These are phyloP conservation scores for Globisporangium viniferum DNA, from an alignment of 352 stramenopile genomes.

Conservation along the genomic window DNA sequence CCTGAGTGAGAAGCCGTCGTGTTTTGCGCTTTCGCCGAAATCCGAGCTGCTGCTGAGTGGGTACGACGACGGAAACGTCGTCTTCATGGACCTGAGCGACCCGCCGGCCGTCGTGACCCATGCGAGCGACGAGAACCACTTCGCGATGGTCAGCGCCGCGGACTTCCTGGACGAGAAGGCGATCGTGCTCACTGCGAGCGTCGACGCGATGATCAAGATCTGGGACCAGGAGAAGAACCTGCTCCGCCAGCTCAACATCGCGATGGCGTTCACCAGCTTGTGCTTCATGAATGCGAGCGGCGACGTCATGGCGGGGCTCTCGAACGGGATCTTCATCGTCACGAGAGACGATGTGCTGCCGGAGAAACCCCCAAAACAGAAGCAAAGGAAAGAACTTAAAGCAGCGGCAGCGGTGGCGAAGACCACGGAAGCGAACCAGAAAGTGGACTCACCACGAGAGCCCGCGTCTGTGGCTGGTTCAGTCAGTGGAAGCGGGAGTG, in stretches of 20 bases:
- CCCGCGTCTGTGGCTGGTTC: background rate
- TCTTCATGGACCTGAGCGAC: constrained; percentile 45
- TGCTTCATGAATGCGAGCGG: constrained; percentile 69
- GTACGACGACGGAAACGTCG: constrained; percentile 60
- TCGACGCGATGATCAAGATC: constrained; percentile 71
- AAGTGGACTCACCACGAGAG: constrained; percentile 8
- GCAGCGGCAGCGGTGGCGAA: background rate
- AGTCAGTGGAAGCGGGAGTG: background rate
- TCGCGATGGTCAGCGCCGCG: constrained; percentile 51
- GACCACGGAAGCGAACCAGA: background rate
- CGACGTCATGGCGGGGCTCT: constrained; percentile 52
- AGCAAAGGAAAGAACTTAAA: background rate
- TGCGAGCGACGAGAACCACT: constrained; percentile 48
- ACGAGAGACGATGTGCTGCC: constrained; percentile 56
- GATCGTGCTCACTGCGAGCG: constrained; percentile 54
- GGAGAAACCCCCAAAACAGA: constrained; percentile 29
- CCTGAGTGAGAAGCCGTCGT: constrained; percentile 43
- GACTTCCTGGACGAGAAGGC: constrained; percentile 63
- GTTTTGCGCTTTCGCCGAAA: constrained; percentile 44
- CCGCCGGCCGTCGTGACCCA: constrained; percentile 29
- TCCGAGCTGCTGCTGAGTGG: constrained; percentile 59
- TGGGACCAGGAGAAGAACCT: constrained; percentile 63
- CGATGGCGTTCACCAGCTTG: constrained; percentile 52
- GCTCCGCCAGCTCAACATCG: constrained; percentile 54
- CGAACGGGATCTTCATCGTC: constrained; percentile 55